A percentile compares a stretch with the other conserved stretches of the same genome.
Conservation (phyloP, 805 yeast genomes). For the Kodamaea hsintzibuensis region DNA sequence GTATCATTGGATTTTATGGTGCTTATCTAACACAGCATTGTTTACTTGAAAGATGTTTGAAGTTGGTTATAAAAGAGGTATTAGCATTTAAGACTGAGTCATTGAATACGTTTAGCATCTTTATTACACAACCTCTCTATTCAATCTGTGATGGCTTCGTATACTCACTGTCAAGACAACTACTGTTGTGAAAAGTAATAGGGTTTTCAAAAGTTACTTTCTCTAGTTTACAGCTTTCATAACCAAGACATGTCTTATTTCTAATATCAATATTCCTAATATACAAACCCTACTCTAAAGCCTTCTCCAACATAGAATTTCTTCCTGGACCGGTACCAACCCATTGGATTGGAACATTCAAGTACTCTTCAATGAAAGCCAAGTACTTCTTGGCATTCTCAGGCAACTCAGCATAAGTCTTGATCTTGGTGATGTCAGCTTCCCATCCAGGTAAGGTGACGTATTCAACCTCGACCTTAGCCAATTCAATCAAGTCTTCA, state of each 20-base stretch:
- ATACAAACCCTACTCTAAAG: constrained; percentile 9
- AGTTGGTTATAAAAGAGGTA: too few species aligned
- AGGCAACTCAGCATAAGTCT: constrained; percentile 77
- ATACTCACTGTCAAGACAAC: too few species aligned
- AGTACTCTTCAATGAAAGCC: constrained; percentile 79
- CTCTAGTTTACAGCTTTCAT: too few species aligned
- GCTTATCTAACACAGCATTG: too few species aligned
- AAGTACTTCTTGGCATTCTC: constrained; percentile 83
- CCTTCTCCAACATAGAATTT: constrained; percentile 80
- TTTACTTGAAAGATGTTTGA: too few species aligned
- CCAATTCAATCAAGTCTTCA: constrained; percentile 81
- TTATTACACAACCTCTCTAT: too few species aligned
- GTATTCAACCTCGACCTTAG: constrained; percentile 89
- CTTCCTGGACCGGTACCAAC: constrained; percentile 99
- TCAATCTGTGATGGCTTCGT: too few species aligned
- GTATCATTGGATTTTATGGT: too few species aligned
- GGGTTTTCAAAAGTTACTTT: too few species aligned
- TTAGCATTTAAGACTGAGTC: too few species aligned
- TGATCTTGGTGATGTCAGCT: constrained; percentile 71
- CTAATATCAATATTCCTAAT: constrained; percentile 1
- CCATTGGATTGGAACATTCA: constrained; percentile 88
- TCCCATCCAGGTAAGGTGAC: constrained; percentile 95
- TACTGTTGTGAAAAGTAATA: too few species aligned
- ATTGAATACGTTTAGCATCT: too few species aligned
- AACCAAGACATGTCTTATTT: neutral